Evolutionary conservation across 176 grass and related monocot species (phyloP), one percentile per base, ranked within the genome.

Genomic region (Musa acuminata): DNA sequence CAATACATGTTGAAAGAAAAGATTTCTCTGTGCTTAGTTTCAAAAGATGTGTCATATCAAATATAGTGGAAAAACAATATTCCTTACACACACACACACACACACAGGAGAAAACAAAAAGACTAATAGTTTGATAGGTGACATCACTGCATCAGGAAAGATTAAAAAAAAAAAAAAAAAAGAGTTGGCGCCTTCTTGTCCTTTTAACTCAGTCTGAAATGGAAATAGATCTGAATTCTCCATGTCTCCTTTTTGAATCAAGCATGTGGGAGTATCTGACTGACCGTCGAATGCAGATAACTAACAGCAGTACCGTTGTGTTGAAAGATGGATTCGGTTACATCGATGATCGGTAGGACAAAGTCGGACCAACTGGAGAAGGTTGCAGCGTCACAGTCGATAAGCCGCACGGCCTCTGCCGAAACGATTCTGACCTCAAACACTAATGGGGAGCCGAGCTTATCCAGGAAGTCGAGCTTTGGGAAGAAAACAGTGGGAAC

Each of bases 391-490:
- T 53, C 48, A 64, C 75, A 81, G 76, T 80, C 90, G 23, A 78
- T 93, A 75, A 93, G 90, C 83, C 77, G 93, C 59, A 87, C 93
- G 29, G 55, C 67, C 80, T 97, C 93, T n/a, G 86, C 80, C 49
- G 93, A 97, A 35, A 82, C 87, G 67, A 83, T 75, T 75, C 53
- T 81, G n/a, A 88, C 87, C 85, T 35, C 75, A 35, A 83, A 77
- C 8, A 73, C 54, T 22, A 79, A 79, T 29, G 22, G 25, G 8
- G 8, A 48, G 67, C 35, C 50, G 17, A 79, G 66, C 83, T 72
- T 74, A 2, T 86, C 86, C 7, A 81, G 89, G 70, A 92, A 88
- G 81, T 77, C 86, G 7, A 88, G 89, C 81, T 80, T 77, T 73
- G 89, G 81, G 21, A 83, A 73, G 81, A 82, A 79, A 0, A 78